These are phyloP conservation scores for Hibiscus syriacus DNA, from an alignment of 345 rosid genomes.

Conservation along the genomic window DNA sequence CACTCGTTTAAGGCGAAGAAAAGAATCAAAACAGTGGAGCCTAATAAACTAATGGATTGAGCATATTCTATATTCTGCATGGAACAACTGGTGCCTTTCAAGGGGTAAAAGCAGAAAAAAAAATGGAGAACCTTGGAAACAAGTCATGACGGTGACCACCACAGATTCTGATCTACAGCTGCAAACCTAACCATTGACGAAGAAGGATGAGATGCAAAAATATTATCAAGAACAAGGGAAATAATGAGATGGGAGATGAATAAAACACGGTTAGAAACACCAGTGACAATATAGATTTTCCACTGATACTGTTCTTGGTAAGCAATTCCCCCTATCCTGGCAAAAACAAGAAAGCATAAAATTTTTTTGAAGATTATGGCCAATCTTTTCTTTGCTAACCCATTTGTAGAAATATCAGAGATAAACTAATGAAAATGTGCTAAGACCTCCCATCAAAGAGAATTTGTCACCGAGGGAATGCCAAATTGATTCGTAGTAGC, in stretches of 20 bases:
- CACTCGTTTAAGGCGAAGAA: constrained; percentile 24
- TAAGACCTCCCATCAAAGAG: constrained; percentile 6
- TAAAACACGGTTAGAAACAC: constrained; percentile 24
- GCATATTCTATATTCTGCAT: background rate
- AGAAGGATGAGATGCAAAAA: constrained; percentile 3
- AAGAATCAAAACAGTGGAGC: constrained; percentile 4
- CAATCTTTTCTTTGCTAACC: background rate
- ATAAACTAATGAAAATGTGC: background rate
- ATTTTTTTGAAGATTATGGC: constrained; percentile 15
- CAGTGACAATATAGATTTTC: constrained; percentile 18
- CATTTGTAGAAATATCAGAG: background rate
- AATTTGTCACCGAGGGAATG: background rate
- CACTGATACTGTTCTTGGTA: constrained; percentile 11
- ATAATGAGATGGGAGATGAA: background rate
- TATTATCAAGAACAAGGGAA: background rate
- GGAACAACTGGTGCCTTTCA: background rate
- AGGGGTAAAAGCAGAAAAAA: background rate
- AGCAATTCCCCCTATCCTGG: constrained; percentile 24
- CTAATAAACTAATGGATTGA: background rate
- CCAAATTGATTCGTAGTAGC: background rate
- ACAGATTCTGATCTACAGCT: constrained; percentile 26
- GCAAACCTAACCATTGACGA: constrained; percentile 30
- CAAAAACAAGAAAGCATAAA: constrained; percentile 23
- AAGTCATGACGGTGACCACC: constrained; percentile 19
- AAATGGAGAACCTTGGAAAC: constrained; percentile 24